Evolutionary conservation across 208 protist genomes (phyloP).

Genomic region (Tritrichomonas musculus): DNA sequence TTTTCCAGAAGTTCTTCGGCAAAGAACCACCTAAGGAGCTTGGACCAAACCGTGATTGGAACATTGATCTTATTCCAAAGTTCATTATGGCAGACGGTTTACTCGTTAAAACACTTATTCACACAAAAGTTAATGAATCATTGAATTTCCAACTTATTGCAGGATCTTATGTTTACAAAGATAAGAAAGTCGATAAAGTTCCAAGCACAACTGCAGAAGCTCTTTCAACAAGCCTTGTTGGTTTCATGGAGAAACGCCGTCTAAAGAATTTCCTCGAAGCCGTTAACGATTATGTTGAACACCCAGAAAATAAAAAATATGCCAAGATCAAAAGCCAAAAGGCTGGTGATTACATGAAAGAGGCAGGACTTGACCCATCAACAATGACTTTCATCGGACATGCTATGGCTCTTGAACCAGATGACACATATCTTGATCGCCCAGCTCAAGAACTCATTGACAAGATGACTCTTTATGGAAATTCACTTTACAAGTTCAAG

Average conservation of each 20-base stretch:
- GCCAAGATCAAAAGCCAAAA: conserved; percentile 55
- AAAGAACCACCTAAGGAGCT: conserved; percentile 34
- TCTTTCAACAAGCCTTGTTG: conserved; percentile 82
- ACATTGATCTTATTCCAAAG: conserved; percentile 98
- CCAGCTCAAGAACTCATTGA: conserved; percentile 79
- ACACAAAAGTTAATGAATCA: conserved; percentile 92
- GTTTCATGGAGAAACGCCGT: conserved; percentile 88
- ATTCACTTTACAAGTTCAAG: conserved; percentile 74
- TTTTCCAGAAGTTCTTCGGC: conserved; percentile 77
- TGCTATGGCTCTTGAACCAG: conserved; percentile 66
- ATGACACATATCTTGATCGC: conserved; percentile 78
- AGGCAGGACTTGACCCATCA: conserved; percentile 78
- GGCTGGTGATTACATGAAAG: conserved; percentile 79
- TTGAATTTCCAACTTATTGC: conserved; percentile 97
- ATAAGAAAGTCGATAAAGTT: conserved; percentile 87
- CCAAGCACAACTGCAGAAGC: conserved; percentile 88
- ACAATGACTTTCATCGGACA: conserved; percentile 96
- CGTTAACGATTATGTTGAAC: not conserved
- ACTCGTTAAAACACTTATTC: conserved; percentile 63
- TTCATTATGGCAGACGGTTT: conserved; percentile 80
- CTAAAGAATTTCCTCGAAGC: conserved; percentile 38
- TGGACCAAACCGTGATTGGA: conserved; percentile 80
- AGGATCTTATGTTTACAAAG: conserved; percentile 86
- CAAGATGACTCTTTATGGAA: conserved; percentile 83
- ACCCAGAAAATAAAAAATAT: not conserved